These are phyloP conservation scores for Candida boleticola DNA, from an alignment of 805 yeast genomes.

Conservation along the genomic window DNA sequence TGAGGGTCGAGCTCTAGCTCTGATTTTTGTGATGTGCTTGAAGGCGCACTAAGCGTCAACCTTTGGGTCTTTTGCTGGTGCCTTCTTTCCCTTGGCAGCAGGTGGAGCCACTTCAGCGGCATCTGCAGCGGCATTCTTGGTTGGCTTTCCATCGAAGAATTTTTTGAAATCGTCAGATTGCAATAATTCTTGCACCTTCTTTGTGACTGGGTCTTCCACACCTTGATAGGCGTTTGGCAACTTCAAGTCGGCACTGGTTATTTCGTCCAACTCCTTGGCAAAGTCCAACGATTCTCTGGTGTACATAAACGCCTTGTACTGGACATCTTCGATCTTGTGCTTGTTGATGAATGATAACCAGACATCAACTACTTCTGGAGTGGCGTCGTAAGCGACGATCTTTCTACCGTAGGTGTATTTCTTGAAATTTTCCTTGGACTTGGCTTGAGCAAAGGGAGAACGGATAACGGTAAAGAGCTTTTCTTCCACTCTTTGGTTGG, in stretches of 20 bases:
- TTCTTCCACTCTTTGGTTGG: constrained; percentile 63
- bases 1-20: too few relatives aligned
- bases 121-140: too few relatives aligned
- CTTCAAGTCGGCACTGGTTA: constrained; percentile 23
- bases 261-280: constrained; percentile 25
- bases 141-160: constrained; percentile 32
- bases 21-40: too few relatives aligned
- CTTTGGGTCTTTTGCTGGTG: constrained; percentile 84
- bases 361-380: constrained; percentile 78
- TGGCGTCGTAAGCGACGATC: constrained; percentile 78
- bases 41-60: too few relatives aligned
- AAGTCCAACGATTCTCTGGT: constrained; percentile 33
- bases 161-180: constrained; percentile 68
- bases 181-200: constrained; percentile 69
- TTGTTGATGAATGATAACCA: constrained; percentile 77
- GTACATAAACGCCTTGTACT: constrained; percentile 67
- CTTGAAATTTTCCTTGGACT: constrained; percentile 90
- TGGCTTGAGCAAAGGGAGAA: constrained; percentile 93
- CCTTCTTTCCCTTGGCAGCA: not conserved
- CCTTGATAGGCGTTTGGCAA: constrained; percentile 35
- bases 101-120: too few relatives aligned
- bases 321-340: constrained; percentile 77
- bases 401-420: constrained; percentile 78
- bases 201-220: constrained; percentile 49
- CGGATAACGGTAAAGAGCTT: constrained; percentile 92